Evolutionary conservation across 257 asterid genomes (phyloP).

Genomic region (Nicotiana tabacum): DNA sequence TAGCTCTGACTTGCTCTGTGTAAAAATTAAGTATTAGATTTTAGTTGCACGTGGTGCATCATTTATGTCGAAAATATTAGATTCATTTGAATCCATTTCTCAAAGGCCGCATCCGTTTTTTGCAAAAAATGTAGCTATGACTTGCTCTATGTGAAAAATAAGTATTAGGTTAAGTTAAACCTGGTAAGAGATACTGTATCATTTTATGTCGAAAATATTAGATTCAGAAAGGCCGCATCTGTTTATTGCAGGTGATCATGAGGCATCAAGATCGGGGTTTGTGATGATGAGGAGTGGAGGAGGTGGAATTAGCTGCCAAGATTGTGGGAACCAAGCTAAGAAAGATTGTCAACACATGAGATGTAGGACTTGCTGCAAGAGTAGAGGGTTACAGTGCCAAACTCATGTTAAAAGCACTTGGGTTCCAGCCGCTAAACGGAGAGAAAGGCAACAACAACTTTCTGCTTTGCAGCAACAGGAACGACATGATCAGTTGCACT

Average conservation of each 20-base stretch:
- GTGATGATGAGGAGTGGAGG: constrained; percentile 30
- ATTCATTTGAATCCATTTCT: background rate
- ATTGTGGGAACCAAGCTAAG: constrained; percentile 70
- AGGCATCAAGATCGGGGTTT: constrained; percentile 7
- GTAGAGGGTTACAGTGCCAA: constrained; percentile 51
- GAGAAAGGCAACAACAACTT: constrained; percentile 43
- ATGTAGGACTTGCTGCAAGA: constrained; percentile 63
- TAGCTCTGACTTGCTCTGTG: too few species aligned
- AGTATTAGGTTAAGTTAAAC: background rate
- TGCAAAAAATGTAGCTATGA: too few species aligned
- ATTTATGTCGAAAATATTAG: background rate
- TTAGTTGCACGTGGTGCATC: background rate
- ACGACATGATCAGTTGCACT: background rate
- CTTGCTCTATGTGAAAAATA: background rate
- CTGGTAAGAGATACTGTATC: background rate
- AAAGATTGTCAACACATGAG: constrained; percentile 56
- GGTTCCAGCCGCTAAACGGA: constrained; percentile 59
- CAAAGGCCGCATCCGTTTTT: background rate
- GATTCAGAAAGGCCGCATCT: background rate
- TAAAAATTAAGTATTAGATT: background rate
- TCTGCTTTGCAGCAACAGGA: constrained; percentile 1
- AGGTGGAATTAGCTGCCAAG: constrained; percentile 45
- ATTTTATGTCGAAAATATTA: background rate
- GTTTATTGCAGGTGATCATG: background rate
- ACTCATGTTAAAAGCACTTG: constrained; percentile 70